A percentile compares a stretch with the other conserved stretches of the same genome.
phyloP scores from a whole-genome alignment of 768 basidiomycete genomes.

The Austroboletus eburneus region DNA sequence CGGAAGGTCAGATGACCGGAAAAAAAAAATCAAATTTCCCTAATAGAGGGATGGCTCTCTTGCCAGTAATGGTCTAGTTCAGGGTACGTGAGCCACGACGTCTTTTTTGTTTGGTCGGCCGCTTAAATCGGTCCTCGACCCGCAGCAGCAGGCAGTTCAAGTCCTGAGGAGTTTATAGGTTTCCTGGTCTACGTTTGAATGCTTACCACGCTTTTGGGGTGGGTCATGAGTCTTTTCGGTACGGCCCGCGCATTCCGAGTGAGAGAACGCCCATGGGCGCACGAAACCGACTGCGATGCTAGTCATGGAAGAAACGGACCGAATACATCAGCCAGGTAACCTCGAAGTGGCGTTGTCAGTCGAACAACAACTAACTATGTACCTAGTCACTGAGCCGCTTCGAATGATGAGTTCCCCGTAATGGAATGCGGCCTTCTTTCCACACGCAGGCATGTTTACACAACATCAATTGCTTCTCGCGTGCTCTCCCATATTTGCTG shows the following conservation, averaged over 20 bases:
- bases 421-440: not conserved
- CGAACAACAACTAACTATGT: not conserved
- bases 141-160: not conserved
- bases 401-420: not conserved
- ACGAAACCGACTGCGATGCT: not conserved
- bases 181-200: not conserved
- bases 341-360: not conserved
- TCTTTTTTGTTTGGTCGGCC: not conserved
- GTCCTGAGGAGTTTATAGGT: not conserved
- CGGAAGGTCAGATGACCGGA: conserved; percentile 1
- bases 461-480: not conserved
- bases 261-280: conserved; percentile 1
- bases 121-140: not conserved
- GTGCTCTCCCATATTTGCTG: not conserved
- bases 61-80: not conserved
- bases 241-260: conserved; percentile 9
- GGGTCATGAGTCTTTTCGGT: not conserved
- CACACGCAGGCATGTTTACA: not conserved
- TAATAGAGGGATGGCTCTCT: conserved; percentile 4
- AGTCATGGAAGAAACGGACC: not conserved
- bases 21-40: conserved; percentile 8
- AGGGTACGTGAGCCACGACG: not conserved
- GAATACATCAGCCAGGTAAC: not conserved
- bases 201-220: not conserved
- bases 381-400: not conserved